phyloP scores from a whole-genome alignment of 1,139 yeast species.

The Suhomyces taliae region DNA sequence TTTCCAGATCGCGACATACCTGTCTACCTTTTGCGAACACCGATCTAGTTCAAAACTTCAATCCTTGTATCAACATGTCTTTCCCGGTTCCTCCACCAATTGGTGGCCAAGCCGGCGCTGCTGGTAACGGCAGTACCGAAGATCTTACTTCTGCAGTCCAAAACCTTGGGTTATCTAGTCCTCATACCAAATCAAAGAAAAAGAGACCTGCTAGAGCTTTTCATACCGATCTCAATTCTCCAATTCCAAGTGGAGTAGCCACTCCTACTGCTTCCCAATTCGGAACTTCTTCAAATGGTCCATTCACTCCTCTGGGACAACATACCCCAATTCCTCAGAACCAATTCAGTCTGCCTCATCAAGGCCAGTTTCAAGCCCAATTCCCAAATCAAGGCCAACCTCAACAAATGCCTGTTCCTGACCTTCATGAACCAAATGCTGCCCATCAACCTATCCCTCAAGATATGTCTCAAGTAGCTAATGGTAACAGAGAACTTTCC shows the following conservation, averaged over 20 bases:
- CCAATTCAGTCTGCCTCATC: background rate
- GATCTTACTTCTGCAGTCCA: constrained; percentile 12
- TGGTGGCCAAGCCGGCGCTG: constrained; percentile 5
- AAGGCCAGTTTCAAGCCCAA: background rate
- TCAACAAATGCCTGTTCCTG: background rate
- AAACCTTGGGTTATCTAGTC: constrained; percentile 8
- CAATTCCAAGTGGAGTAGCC: constrained; percentile 7
- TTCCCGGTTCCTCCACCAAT: constrained; percentile 12
- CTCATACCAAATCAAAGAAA: constrained; percentile 23
- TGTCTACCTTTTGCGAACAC: background rate
- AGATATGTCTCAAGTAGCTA: background rate
- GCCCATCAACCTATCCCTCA: constrained; percentile 2
- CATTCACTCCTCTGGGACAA: background rate
- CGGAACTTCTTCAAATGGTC: background rate
- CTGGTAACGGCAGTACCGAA: constrained; percentile 8
- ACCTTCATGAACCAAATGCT: constrained; percentile 8
- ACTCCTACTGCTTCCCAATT: constrained; percentile 4
- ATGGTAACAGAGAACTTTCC: constrained; percentile 31
- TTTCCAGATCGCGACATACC: background rate
- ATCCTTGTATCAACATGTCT: constrained; percentile 7
- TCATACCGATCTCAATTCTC: constrained; percentile 32
- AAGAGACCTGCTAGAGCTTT: constrained; percentile 49
- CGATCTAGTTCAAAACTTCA: background rate
- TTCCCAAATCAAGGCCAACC: background rate
- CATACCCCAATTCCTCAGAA: background rate